Evolutionary conservation across 495 filamentous ascomycete species (phyloP).

Genomic region (Bathelium albidoporum): DNA sequence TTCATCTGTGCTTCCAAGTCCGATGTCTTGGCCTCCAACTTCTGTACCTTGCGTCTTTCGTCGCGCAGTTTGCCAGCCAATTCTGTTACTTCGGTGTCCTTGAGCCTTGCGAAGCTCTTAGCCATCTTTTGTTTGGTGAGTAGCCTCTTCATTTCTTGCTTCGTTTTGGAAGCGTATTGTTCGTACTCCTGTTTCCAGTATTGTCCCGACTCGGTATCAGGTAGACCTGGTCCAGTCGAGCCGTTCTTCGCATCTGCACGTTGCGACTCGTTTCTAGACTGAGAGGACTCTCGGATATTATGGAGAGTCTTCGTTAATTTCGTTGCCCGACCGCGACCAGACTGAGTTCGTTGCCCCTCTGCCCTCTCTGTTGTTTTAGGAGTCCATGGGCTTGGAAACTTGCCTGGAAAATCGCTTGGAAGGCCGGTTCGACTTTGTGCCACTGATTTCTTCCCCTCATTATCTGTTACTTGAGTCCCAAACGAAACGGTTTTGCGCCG

Average conservation of each 20-base stretch:
- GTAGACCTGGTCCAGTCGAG: constrained; percentile 67
- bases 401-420: constrained; percentile 46
- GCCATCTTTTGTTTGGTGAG: constrained; percentile 51
- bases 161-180: constrained; percentile 66
- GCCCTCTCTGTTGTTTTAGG: constrained; percentile 20
- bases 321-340: constrained; percentile 31
- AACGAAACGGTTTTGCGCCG: constrained; percentile 89
- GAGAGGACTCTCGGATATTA: constrained; percentile 23
- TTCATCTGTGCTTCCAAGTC: constrained; percentile 26
- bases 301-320: constrained; percentile 43
- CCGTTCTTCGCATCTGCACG: constrained; percentile 29
- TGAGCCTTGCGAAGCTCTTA: constrained; percentile 81
- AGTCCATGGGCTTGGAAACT: constrained; percentile 56
- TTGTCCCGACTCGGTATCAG: constrained; percentile 72
- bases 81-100: constrained; percentile 68
- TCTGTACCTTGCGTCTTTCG: constrained; percentile 47
- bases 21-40: constrained; percentile 23
- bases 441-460: constrained; percentile 39
- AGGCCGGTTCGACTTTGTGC: constrained; percentile 38
- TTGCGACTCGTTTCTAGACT: constrained; percentile 27
- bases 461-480: constrained; percentile 52
- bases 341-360: background rate
- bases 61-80: constrained; percentile 62
- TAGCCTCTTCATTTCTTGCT: constrained; percentile 51
- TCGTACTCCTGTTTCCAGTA: constrained; percentile 94